A percentile compares a stretch with the other conserved stretches of the same genome.
phyloP scores from a whole-genome alignment of 257 asterid genomes.

The Oldenlandia corymbosa region DNA sequence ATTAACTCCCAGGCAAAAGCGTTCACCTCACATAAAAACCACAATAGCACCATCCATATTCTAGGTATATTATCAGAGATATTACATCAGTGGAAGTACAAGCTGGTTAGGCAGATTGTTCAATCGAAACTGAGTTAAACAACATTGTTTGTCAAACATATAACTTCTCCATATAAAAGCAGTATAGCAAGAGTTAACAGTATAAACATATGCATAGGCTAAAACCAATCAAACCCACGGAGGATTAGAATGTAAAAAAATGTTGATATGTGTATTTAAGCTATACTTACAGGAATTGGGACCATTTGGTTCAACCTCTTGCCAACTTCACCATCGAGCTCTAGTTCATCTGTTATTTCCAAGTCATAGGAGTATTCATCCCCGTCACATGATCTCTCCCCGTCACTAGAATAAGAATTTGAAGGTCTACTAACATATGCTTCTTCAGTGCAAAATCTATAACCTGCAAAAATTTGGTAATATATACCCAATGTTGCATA shows the following conservation, averaged over 20 bases:
- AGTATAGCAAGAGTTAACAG: neutral
- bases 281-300: conserved; percentile 69
- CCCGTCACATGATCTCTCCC: conserved; percentile 57
- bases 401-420: conserved; percentile 69
- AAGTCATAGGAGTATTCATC: conserved; percentile 48
- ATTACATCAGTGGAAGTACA: neutral
- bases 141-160: neutral
- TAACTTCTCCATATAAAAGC: neutral
- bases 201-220: neutral
- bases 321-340: conserved; percentile 85
- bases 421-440: conserved; percentile 43
- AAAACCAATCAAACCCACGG: neutral
- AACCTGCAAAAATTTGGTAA: conserved; percentile 35
- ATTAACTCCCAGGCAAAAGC: neutral
- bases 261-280: conserved; percentile 3
- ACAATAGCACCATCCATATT: neutral
- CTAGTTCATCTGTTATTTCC: conserved; percentile 77
- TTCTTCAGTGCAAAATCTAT: conserved; percentile 37
- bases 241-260: neutral
- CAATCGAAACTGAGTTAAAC: neutral
- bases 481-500: conserved; percentile 11
- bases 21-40: neutral
- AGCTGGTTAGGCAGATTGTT: neutral
- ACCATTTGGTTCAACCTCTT: conserved; percentile 75
- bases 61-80: neutral